These are phyloP conservation scores for Neoboletus brunneissimus DNA, from an alignment of 768 basidiomycete species.

Conservation along the genomic window DNA sequence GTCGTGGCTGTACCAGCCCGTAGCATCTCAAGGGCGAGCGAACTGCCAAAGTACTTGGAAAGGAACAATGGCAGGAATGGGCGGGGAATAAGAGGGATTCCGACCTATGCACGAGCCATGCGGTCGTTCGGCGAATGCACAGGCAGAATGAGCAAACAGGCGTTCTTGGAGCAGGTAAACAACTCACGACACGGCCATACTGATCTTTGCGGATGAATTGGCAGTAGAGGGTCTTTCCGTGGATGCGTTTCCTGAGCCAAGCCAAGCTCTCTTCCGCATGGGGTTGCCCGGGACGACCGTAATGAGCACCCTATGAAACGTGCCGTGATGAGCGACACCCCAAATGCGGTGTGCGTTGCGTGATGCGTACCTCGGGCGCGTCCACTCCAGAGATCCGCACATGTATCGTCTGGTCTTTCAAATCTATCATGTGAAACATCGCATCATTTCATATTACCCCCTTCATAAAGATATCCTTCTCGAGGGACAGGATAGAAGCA, in stretches of 20 bases:
- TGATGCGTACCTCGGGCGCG: constrained; percentile 73
- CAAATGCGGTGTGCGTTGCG: too few species aligned
- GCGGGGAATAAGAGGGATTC: constrained; percentile 53
- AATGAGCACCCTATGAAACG: constrained; percentile 63
- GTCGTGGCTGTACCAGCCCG: constrained; percentile 71
- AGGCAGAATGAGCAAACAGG: not conserved
- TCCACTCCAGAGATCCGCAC: constrained; percentile 90
- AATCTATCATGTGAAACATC: constrained; percentile 40
- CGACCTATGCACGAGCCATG: constrained; percentile 48
- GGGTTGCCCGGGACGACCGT: constrained; percentile 77
- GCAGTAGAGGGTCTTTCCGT: constrained; percentile 62
- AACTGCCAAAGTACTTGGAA: constrained; percentile 38
- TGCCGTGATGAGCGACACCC: not conserved
- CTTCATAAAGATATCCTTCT: not conserved
- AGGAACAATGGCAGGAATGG: constrained; percentile 51
- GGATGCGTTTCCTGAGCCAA: constrained; percentile 62
- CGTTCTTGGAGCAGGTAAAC: not conserved
- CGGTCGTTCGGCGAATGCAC: not conserved
- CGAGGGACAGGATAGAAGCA: not conserved
- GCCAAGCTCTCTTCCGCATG: constrained; percentile 68
- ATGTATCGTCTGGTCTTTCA: constrained; percentile 80
- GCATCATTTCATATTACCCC: too few species aligned
- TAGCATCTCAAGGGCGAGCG: constrained; percentile 71
- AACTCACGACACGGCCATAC: constrained; percentile 74
- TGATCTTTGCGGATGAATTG: constrained; percentile 78